Evolutionary conservation across 495 filamentous ascomycete genomes (phyloP), one percentile per base, ranked within the genome.

Genomic region (Daldinia bambusicola): DNA sequence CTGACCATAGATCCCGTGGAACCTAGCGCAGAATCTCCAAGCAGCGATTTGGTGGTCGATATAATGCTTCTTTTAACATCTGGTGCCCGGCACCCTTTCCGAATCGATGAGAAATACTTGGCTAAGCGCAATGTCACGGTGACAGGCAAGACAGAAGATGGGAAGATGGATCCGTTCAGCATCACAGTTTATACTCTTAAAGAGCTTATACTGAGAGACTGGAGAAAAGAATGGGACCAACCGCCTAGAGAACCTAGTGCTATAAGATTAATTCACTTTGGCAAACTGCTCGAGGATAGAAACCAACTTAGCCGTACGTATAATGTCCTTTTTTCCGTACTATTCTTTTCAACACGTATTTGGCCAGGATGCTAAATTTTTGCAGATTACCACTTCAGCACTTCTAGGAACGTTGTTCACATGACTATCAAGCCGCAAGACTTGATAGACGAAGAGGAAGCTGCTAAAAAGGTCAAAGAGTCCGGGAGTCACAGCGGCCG

Each of bases 361-460:
- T 16, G 16, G 48, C 12, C 20, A 40, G 26, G 14, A 26, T 31
- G 22, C 71, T 61, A n/a, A 55, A 26, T 62, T 37, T 37, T 13
- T 32, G 16, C 73, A 97, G 94, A 96, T 56, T 95, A 91, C 73
- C 89, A 87, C 53, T 94, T 97, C 74, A 90, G 85, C 66, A 79
- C 90, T 32, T 73, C 81, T 55, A 83, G 91, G 26, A 96, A 96
- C 72, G 92, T 97, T 57, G 89, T 97, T 13, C 94, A 97, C 81
- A 97, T 97, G 94, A 95, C 92, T 20, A 87, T 97, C 61, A 91
- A 92, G 73, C 94, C 94, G 1, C 90, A 93, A 78, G 94, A 97
- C 68, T 83, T 95, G 65, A 86, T 94, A 63, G 93, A 97, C 66
- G 94, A 97, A 75, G 93, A 94, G 77, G 94, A 97, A 66, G 80